Percentiles rank a stretch among this genome's conserved stretches.
Evolutionary conservation across 495 filamentous ascomycete genomes (phyloP).

Genomic region (Penicillium samsonianum): DNA sequence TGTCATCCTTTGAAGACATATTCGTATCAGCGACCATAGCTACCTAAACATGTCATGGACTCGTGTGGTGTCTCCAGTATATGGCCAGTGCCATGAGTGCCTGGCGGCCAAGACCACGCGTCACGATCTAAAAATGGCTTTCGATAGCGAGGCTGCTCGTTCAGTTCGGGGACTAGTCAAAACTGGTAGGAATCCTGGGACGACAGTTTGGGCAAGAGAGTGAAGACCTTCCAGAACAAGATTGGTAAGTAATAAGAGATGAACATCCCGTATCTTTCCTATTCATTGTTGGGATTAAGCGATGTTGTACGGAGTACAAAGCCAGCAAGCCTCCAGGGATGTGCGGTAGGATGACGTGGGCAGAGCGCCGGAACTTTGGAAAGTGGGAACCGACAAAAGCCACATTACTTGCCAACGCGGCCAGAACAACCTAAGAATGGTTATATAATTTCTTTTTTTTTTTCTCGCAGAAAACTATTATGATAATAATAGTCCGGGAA

Average conservation of each 20-base stretch:
- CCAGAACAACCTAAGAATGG: conserved; percentile 2
- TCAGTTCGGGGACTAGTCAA: not conserved
- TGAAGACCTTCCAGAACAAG: not conserved
- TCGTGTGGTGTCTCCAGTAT: not conserved
- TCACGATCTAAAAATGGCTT: not conserved
- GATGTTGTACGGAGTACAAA: not conserved
- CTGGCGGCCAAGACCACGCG: not conserved
- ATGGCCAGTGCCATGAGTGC: not conserved
- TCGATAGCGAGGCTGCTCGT: not conserved
- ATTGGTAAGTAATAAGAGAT: not conserved
- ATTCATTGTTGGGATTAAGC: not conserved
- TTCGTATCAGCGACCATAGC: not conserved
- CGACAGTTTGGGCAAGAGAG: not conserved
- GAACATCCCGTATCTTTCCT: not conserved
- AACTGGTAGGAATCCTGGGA: not conserved
- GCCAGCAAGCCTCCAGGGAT: not conserved
- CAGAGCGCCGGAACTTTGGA: not conserved
- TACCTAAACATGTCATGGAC: not conserved
- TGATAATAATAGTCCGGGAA: not conserved
- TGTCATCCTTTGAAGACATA: not conserved
- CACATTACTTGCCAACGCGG: conserved; percentile 2
- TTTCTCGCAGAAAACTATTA: not conserved
- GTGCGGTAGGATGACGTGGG: not conserved
- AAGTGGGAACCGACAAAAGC: conserved; percentile 6
- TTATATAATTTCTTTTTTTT: not conserved